These are phyloP conservation scores for Musa schizocarpa DNA, from an alignment of 176 grass and related monocot species.

Conservation along the genomic window DNA sequence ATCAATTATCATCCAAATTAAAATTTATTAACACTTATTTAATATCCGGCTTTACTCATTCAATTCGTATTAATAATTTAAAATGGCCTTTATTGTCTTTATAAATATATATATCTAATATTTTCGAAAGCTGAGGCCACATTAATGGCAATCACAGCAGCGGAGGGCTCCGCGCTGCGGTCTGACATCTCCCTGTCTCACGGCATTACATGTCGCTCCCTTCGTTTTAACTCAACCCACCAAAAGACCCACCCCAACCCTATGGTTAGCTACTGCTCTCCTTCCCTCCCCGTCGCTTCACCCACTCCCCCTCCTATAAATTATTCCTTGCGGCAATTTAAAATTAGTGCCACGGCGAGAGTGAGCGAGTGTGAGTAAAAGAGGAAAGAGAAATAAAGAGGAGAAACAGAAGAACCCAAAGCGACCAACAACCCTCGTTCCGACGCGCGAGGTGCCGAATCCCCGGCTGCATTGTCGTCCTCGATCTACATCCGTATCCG, in stretches of 20 bases:
- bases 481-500: background rate
- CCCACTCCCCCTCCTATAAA: background rate
- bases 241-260: background rate
- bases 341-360: background rate
- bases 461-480: background rate
- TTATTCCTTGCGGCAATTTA: background rate
- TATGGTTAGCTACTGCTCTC: background rate
- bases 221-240: no score
- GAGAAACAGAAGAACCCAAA: background rate
- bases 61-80: no score
- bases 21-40: no score
- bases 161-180: background rate
- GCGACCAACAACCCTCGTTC: background rate
- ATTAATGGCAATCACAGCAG: background rate
- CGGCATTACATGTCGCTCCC: background rate
- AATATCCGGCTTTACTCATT: no score
- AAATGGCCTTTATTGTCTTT: no score
- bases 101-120: no score
- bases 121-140: background rate
- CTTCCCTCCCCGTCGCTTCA: background rate
- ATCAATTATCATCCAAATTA: no score
- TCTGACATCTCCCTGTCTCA: background rate
- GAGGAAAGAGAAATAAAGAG: background rate
- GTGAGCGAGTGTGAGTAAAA: background rate
- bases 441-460: background rate